These are phyloP conservation scores for Penicillium sp. DNA, from an alignment of 2,329 filamentous ascomycete genomes.

Conservation along the genomic window DNA sequence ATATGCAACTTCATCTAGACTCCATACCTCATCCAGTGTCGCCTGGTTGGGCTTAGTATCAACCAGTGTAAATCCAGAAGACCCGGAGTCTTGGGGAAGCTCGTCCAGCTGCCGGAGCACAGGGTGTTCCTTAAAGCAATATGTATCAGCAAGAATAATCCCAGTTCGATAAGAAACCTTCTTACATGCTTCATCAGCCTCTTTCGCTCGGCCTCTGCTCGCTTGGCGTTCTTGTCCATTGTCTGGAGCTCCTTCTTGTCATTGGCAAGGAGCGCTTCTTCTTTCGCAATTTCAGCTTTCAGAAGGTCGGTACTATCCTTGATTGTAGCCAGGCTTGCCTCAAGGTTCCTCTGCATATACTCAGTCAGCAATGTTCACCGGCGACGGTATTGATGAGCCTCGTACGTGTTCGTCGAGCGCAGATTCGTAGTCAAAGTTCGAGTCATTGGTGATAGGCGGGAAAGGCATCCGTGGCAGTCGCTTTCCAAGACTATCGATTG, in stretches of 20 bases:
- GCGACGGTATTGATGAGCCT: neutral
- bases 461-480: slow-evolving; percentile 50
- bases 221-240: slow-evolving; percentile 46
- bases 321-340: slow-evolving; percentile 41
- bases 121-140: slow-evolving; percentile 38
- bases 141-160: slow-evolving; percentile 13
- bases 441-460: slow-evolving; percentile 44
- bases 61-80: slow-evolving; percentile 31
- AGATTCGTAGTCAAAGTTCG: slow-evolving; percentile 46
- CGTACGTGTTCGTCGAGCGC: slow-evolving; percentile 46
- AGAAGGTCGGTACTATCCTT: slow-evolving; percentile 42
- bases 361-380: slow-evolving; percentile 12
- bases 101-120: slow-evolving; percentile 38
- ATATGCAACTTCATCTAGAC: neutral
- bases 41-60: slow-evolving; percentile 25
- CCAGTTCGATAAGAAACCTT: neutral
- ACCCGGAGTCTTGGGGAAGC: slow-evolving; percentile 14
- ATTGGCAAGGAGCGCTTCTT: slow-evolving; percentile 42
- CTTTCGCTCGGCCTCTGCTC: slow-evolving; percentile 40
- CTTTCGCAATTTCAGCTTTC: slow-evolving; percentile 43
- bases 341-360: slow-evolving; percentile 34
- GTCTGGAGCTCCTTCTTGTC: slow-evolving; percentile 44
- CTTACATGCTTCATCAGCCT: slow-evolving; percentile 44
- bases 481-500: slow-evolving; percentile 34
- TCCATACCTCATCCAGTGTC: slow-evolving; percentile 37